phyloP scores from a whole-genome alignment of 1,284 basidiomycete species.

The Entoloma clypeatum region DNA sequence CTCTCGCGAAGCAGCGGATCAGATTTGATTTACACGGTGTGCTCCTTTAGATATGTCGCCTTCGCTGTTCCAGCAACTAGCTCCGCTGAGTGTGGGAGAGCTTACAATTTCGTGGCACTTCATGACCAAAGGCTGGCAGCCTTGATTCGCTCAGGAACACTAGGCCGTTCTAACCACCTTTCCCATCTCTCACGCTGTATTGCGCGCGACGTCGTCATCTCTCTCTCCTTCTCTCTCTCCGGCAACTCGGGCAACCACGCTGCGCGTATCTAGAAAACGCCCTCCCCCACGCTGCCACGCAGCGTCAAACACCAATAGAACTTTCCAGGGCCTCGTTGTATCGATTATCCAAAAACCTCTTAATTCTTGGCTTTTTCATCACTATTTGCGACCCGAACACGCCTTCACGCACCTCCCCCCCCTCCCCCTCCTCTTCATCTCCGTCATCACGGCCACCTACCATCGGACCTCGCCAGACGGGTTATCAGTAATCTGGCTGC shows the following conservation, averaged over 20 bases:
- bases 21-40: constrained; percentile 3
- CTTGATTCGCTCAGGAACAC: constrained; percentile 19
- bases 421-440: constrained; percentile 2
- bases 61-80: constrained; percentile 42
- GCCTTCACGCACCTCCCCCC: constrained; percentile 1
- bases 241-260: constrained; percentile 3
- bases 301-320: constrained; percentile 16
- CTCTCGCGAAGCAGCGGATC: neutral
- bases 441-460: constrained; percentile 9
- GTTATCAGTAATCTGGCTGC: too few species aligned
- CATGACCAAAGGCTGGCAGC: constrained; percentile 39
- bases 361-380: constrained; percentile 14
- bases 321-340: constrained; percentile 10
- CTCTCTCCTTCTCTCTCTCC: constrained; percentile 2
- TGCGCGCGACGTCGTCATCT: constrained; percentile 2
- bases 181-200: constrained; percentile 3
- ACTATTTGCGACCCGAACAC: too few species aligned
- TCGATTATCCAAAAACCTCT: constrained; percentile 15
- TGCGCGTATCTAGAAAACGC: constrained; percentile 12
- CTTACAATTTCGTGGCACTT: constrained; percentile 51
- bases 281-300: constrained; percentile 10
- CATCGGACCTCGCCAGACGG: too few species aligned
- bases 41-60: constrained; percentile 50
- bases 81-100: constrained; percentile 37
- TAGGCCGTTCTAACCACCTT: constrained; percentile 3